A percentile compares a stretch with the other conserved stretches of the same genome.
phyloP scores from a whole-genome alignment of 768 basidiomycete species.

The Basidioascus undulatus region DNA sequence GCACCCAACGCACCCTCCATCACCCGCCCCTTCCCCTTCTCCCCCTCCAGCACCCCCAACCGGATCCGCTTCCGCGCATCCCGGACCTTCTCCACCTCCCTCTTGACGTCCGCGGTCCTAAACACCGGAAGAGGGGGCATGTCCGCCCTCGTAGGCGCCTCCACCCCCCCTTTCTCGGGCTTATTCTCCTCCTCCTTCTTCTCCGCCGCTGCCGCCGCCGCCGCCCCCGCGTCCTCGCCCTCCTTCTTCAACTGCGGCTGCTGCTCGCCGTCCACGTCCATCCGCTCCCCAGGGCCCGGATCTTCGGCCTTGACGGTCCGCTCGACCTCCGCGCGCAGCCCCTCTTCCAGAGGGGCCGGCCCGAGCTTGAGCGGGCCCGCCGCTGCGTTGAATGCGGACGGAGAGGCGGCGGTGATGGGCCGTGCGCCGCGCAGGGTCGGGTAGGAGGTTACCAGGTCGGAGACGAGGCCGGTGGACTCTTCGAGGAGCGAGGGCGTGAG shows the following conservation, averaged over 20 bases:
- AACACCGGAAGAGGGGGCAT: constrained; percentile 22
- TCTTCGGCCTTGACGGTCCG: constrained; percentile 60
- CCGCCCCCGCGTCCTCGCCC: constrained; percentile 21
- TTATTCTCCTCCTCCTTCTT: constrained; percentile 7
- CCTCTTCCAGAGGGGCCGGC: constrained; percentile 49
- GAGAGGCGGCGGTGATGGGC: constrained; percentile 22
- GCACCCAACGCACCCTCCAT: constrained; percentile 21
- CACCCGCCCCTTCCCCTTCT: constrained; percentile 7
- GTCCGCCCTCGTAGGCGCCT: background rate
- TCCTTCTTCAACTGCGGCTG: constrained; percentile 14
- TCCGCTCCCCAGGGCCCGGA: no score
- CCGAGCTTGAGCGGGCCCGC: constrained; percentile 69
- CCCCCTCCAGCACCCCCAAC: constrained; percentile 37
- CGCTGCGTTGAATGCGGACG: constrained; percentile 48
- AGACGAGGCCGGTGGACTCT: background rate
- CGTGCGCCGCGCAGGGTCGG: background rate
- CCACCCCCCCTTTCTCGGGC: background rate
- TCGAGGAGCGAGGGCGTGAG: constrained; percentile 1
- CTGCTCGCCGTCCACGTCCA: no score
- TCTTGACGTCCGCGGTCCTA: constrained; percentile 60
- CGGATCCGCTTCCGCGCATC: constrained; percentile 82
- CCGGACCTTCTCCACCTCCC: constrained; percentile 69
- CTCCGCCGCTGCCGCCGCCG: background rate
- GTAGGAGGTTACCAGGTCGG: background rate
- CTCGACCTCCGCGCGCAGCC: constrained; percentile 55